Percentiles rank a stretch among this genome's conserved stretches.
Conservation (phyloP, 192 early-diverging fungal genomes). For the Tieghemiomyces parasiticus region DNA sequence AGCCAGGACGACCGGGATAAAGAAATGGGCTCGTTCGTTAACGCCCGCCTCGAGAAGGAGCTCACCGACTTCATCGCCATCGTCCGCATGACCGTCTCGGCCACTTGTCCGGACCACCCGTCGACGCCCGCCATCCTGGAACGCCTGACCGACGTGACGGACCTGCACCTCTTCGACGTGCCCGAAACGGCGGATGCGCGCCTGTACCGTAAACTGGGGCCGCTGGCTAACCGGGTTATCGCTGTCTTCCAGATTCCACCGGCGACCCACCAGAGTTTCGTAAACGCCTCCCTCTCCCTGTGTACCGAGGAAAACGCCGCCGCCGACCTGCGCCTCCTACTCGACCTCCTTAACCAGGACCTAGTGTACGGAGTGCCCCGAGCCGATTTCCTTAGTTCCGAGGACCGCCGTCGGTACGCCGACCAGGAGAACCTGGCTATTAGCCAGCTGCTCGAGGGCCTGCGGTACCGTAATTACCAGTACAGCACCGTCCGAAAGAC, state of each 20-base stretch:
- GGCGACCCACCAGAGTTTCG: not conserved
- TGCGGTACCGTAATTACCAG: constrained; percentile 8
- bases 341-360: constrained; percentile 3
- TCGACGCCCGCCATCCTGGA: not conserved
- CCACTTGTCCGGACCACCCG: not conserved
- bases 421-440: constrained; percentile 6
- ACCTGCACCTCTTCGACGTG: constrained; percentile 5
- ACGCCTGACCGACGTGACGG: not conserved
- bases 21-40: not conserved
- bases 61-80: constrained; percentile 3
- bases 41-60: not conserved
- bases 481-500: constrained; percentile 9
- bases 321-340: not conserved
- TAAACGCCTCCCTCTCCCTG: not conserved
- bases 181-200: not conserved
- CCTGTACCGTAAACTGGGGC: not conserved
- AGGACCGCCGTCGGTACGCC: not conserved
- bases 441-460: not conserved
- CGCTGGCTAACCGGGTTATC: not conserved
- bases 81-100: constrained; percentile 4
- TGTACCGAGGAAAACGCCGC: constrained; percentile 8
- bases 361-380: not conserved
- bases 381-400: not conserved
- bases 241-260: not conserved
- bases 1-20: not conserved